Evolutionary conservation across 2,329 filamentous ascomycete genomes (phyloP).

Genomic region (Hortaea sp.): DNA sequence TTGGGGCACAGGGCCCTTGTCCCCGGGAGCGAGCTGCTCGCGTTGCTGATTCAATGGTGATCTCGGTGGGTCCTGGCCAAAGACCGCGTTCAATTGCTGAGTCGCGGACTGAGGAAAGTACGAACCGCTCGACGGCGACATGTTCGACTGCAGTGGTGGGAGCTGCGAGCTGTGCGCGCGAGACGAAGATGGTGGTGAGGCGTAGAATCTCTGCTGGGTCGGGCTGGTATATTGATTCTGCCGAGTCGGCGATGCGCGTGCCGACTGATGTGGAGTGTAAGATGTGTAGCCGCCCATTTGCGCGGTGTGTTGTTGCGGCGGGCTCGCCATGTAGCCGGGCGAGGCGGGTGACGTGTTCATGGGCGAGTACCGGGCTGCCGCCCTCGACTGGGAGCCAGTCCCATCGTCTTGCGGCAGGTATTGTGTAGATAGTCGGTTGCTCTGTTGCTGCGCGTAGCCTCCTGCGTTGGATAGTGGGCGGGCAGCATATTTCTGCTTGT

Average conservation of each 20-base stretch:
- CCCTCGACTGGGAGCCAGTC: conserved; percentile 55
- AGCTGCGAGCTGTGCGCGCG: conserved; percentile 55
- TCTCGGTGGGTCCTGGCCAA: conserved; percentile 37
- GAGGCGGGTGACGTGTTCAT: conserved; percentile 85
- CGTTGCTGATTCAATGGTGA: conserved; percentile 36
- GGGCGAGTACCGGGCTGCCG: conserved; percentile 87
- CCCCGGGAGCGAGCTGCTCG: conserved; percentile 29
- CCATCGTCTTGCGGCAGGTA: conserved; percentile 41
- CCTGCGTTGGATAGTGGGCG: conserved; percentile 48
- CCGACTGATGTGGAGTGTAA: conserved; percentile 32
- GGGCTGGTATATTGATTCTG: conserved; percentile 49
- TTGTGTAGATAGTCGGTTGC: conserved; percentile 62
- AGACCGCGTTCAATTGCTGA: conserved; percentile 59
- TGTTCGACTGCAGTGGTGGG: conserved; percentile 63
- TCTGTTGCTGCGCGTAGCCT: conserved; percentile 1
- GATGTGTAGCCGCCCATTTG: conserved; percentile 16
- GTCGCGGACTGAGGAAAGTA: conserved; percentile 63
- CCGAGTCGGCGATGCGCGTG: conserved; percentile 70
- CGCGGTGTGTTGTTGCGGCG: conserved; percentile 35
- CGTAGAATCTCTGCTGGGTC: conserved; percentile 43
- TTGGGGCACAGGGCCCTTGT: conserved; percentile 67
- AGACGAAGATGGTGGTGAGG: conserved; percentile 38
- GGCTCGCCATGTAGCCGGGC: conserved; percentile 58
- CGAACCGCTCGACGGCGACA: conserved; percentile 34
- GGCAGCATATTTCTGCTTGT: conserved; percentile 69